Evolutionary conservation across 495 filamentous ascomycete genomes (phyloP), one percentile per base, ranked within the genome.

Genomic region (Recurvomyces mirabilis): DNA sequence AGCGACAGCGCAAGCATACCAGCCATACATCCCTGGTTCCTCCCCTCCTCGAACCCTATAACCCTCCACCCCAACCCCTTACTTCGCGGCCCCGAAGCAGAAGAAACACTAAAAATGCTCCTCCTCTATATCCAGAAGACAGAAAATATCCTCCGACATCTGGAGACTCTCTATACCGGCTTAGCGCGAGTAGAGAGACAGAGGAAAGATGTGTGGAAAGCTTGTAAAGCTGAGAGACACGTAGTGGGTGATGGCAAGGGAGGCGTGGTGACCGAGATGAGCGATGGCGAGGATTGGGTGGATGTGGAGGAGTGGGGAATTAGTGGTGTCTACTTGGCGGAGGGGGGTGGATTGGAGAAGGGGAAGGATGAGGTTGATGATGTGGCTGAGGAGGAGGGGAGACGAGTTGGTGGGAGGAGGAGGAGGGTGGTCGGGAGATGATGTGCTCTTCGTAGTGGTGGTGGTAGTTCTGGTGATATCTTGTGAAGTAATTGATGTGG

Each of bases 101-200:
- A 93, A 52, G 87, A 96, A 29, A 87, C 86, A 12, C 78, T 89
- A 18, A 79, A 80, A 23, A 62, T 94, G 10, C 70, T 98, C 10
- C 75, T 85, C 58, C 70, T 82, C 2, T 94, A 89, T 53, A 82
- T 94, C 11, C 88, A 94, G 54, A 93, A 94, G 60, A 89, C 95
- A 55, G 91, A 96, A 55, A 89, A 98, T 61, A 81, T 94, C 15
- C 81, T 86, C 32, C 81, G 91, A 9, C 84, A 84, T 2, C 77
- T 81, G 7, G 74, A 82, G 38, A 74, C 74, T 41, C 73, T 95
- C 52, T 78, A 87, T 44, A 70, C 82, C 23, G 81, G 77, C 0
- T 71, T 98, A 14, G 65, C 89, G 43, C 71, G 75, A 33, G 86
- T 87, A 3, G 78, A 88, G 52, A 75, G 82, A 22, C 76, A 85